A percentile compares a stretch with the other conserved stretches of the same genome.
These are phyloP conservation scores for Talinum fruticosum DNA, from an alignment of 148 eudicot genomes.

Conservation along the genomic window DNA sequence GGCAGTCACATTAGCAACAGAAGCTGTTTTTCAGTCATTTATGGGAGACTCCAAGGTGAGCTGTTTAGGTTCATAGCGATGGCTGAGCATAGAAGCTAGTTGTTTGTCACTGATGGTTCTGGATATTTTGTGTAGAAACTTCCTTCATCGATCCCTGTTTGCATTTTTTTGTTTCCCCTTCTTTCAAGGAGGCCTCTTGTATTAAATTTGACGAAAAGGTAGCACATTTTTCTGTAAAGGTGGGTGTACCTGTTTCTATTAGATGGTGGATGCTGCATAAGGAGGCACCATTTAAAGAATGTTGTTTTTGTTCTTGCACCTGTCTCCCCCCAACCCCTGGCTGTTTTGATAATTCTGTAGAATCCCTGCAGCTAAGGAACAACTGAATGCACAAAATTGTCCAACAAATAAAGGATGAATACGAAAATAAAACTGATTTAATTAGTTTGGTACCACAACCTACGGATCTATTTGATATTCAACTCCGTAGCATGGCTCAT, in stretches of 20 bases:
- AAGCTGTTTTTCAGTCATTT: constrained; percentile 71
- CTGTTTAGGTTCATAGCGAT: not conserved
- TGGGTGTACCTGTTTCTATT: not conserved
- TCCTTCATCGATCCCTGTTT: no score
- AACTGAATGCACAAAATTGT: not conserved
- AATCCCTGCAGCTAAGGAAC: not conserved
- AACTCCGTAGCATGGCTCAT: no score
- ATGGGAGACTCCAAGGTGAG: constrained; percentile 84
- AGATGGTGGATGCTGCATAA: not conserved
- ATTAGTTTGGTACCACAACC: no score
- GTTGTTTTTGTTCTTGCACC: no score
- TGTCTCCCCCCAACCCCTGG: no score
- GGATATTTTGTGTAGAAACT: not conserved
- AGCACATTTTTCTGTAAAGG: not conserved
- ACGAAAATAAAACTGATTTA: no score
- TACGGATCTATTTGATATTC: no score
- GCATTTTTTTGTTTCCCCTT: no score
- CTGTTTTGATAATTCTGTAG: no score
- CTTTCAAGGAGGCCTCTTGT: no score
- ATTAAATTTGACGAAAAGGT: not conserved
- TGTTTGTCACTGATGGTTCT: not conserved
- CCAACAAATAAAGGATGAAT: no score
- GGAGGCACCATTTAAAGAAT: not conserved
- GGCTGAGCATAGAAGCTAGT: not conserved
- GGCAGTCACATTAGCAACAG: constrained; percentile 85